Evolutionary conservation across 129 eudicot genomes (phyloP), one percentile per base, ranked within the genome.

Genomic region (Saussurea involucrata): DNA sequence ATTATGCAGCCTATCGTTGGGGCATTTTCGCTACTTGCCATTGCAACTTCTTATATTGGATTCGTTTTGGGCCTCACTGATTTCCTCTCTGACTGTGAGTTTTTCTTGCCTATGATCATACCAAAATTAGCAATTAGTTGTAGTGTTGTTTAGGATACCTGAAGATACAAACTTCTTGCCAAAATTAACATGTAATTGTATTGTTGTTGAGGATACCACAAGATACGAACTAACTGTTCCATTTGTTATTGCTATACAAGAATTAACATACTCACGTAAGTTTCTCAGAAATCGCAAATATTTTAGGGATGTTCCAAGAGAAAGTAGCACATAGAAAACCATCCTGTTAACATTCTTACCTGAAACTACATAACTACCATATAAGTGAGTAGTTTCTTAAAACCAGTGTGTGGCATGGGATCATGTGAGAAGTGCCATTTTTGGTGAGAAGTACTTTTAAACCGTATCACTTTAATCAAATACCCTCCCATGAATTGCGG

Each of bases 1-100:
- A 21, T 76, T 63, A 15, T 82, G 88, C 92, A 95, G 98, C 96
- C 97, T 53, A 95, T 95, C 55, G 92, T 91, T 55, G 97, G 88
- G 75, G 81, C 81, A 67, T 91, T 95, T 81, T 95, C 98, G 0
- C 85, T 95, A 70, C 94, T 95, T 73, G 98, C 98, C 21, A 91
- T 95, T 33, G 94, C 92, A 58, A 95, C 98, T 57, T 95, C 97
- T 57, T 91, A 95, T 77, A 95, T 95, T 57, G 98, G 98, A 72
- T 95, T 95, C 46, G 97, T 95, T 68, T 83, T 95, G 78, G 98
- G 98, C 72, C 97, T 95, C 21, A 69, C 96, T 1, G 98, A 95
- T 87, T 95, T 95, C 87, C 89, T 95, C 46, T 87, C 89, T 20
- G 98, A 95, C 82, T 83, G 97, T 91, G 76, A 90, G 98, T 82